Evolutionary conservation across 257 asterid genomes (phyloP).

Genomic region (Apocynum venetum): DNA sequence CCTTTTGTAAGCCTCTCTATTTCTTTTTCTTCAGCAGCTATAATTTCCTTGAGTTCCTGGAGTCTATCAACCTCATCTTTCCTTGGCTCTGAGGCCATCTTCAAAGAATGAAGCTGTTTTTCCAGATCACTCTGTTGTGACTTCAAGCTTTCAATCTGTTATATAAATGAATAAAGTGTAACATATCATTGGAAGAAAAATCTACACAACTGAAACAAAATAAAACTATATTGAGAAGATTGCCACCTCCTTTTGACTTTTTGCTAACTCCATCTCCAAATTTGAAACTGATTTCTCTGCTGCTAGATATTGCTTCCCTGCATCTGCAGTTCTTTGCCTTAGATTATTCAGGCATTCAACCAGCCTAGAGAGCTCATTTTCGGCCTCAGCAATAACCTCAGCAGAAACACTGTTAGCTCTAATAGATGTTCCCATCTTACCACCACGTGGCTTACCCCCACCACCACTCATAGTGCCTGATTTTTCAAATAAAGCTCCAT

Average conservation of each 20-base stretch:
- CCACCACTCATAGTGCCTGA: constrained; percentile 99
- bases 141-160: constrained; percentile 71
- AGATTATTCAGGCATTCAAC: constrained; percentile 47
- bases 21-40: constrained; percentile 77
- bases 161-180: constrained; percentile 4
- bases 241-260: constrained; percentile 76
- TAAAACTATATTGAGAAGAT: constrained; percentile 5
- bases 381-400: constrained; percentile 73
- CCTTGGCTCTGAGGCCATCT: constrained; percentile 61
- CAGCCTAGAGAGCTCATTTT: constrained; percentile 62
- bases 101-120: constrained; percentile 66
- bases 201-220: constrained; percentile 10
- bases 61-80: constrained; percentile 68
- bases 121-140: constrained; percentile 57
- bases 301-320: constrained; percentile 51
- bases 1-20: constrained; percentile 64
- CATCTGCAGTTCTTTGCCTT: constrained; percentile 51
- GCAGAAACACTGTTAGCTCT: constrained; percentile 71
- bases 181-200: not conserved
- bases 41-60: constrained; percentile 49
- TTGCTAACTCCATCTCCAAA: constrained; percentile 80
- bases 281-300: constrained; percentile 63
- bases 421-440: constrained; percentile 90
- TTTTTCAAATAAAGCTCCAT: constrained; percentile 88
- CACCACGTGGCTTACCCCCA: constrained; percentile 88